A percentile compares a stretch with the other conserved stretches of the same genome.
These are phyloP conservation scores for Cryptococcus hybrid DNA, from an alignment of 1,284 basidiomycete species.

Conservation along the genomic window DNA sequence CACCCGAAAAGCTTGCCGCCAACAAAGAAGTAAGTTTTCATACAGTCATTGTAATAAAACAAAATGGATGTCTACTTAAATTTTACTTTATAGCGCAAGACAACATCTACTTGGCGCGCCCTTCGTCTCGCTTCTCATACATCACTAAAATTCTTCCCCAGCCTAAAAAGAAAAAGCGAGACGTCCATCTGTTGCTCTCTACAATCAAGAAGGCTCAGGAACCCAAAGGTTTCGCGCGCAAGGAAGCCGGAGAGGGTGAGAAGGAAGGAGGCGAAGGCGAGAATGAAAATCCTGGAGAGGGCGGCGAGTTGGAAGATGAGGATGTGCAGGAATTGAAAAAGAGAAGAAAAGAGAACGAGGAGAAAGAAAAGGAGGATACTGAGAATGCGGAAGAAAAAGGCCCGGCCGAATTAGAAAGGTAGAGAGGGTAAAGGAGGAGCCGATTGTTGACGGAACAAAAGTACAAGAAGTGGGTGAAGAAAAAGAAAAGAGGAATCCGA, in stretches of 20 bases:
- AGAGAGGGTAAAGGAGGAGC: not conserved
- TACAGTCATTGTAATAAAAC: slow-evolving; percentile 13
- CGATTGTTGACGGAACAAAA: slow-evolving; percentile 1
- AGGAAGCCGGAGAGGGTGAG: not conserved
- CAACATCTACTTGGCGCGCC: slow-evolving; percentile 34
- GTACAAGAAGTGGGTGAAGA: slow-evolving; percentile 1
- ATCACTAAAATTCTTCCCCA: slow-evolving; percentile 31
- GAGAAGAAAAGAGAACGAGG: slow-evolving; percentile 1
- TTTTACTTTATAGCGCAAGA: not conserved
- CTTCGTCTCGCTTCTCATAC: slow-evolving; percentile 31
- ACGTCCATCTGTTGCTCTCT: slow-evolving; percentile 28
- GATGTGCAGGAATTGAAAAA: slow-evolving; percentile 6
- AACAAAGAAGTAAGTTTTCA: slow-evolving; percentile 14
- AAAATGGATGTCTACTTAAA: no score
- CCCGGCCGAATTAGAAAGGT: not conserved
- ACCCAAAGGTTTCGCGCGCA: not conserved
- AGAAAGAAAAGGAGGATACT: not conserved
- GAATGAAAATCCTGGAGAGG: not conserved
- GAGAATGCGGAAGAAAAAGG: not conserved
- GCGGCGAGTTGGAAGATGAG: slow-evolving; percentile 3
- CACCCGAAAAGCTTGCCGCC: slow-evolving; percentile 14
- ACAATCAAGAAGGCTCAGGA: slow-evolving; percentile 15
- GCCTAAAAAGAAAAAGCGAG: slow-evolving; percentile 14
- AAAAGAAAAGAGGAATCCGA: slow-evolving; percentile 1
- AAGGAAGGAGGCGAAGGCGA: slow-evolving; percentile 1